Evolutionary conservation across 768 basidiomycete species (phyloP).

Genomic region (Pisolithus sp.): DNA sequence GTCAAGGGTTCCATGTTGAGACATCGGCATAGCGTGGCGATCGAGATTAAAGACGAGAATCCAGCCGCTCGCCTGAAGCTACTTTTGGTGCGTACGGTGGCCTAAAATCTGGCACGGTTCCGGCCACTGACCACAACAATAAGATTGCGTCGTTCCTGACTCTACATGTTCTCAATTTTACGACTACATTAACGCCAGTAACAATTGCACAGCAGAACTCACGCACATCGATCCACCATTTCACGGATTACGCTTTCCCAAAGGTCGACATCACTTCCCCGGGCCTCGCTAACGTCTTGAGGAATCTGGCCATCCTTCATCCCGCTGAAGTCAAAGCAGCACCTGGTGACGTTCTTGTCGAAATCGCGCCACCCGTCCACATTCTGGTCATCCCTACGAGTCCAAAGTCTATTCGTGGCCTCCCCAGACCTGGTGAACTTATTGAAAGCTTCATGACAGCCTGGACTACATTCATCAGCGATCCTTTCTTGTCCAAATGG

Average conservation of each 20-base stretch:
- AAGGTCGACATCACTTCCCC: conserved; percentile 70
- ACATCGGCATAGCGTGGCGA: conserved; percentile 34
- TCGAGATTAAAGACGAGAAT: conserved; percentile 55
- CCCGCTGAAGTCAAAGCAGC: conserved; percentile 8
- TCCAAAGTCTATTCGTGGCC: conserved; percentile 25
- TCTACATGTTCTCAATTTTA: conserved; percentile 88
- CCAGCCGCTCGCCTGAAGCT: conserved; percentile 87
- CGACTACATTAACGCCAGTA: conserved; percentile 79
- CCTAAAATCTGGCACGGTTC: not conserved
- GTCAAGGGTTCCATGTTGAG: conserved; percentile 45
- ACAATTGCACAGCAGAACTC: conserved; percentile 40
- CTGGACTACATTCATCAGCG: conserved; percentile 89
- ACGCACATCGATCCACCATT: conserved; percentile 9
- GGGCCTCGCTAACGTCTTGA: conserved; percentile 51
- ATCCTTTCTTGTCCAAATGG: conserved; percentile 92
- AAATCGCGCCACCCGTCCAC: conserved; percentile 55
- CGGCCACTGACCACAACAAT: not conserved
- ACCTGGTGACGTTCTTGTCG: conserved; percentile 46
- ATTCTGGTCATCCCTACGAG: conserved; percentile 40
- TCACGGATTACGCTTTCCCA: conserved; percentile 21
- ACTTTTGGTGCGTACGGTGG: conserved; percentile 53
- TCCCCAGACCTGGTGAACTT: conserved; percentile 40
- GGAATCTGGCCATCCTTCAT: conserved; percentile 43
- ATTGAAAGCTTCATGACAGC: conserved; percentile 84
- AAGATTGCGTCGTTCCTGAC: conserved; percentile 87